Percentiles rank a stretch among this genome's conserved stretches.
These are phyloP conservation scores for Furculomyces boomerangus DNA, from an alignment of 371 early-diverging fungal genomes.

Conservation along the genomic window DNA sequence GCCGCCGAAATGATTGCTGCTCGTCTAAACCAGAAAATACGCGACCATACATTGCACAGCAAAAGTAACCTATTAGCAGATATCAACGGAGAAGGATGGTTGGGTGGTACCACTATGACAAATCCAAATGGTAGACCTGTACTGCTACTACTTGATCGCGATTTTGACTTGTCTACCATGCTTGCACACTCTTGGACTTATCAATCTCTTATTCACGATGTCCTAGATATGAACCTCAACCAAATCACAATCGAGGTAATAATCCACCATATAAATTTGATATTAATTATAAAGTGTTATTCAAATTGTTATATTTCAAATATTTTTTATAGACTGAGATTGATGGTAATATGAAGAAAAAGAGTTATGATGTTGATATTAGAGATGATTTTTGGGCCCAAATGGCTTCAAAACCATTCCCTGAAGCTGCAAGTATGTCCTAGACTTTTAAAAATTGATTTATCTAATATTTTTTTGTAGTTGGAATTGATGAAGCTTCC, in stretches of 20 bases:
- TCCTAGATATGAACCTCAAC: constrained; percentile 83
- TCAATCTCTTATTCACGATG: constrained; percentile 90
- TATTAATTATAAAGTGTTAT: constrained; percentile 1
- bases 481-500: constrained; percentile 73
- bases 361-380: constrained; percentile 77
- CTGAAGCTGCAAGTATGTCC: constrained; percentile 69
- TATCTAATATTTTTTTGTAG: constrained; percentile 6
- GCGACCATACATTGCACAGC: constrained; percentile 76
- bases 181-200: constrained; percentile 97
- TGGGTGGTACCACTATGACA: neutral
- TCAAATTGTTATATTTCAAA: neutral
- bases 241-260: constrained; percentile 32
- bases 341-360: constrained; percentile 38
- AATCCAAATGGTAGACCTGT: constrained; percentile 31
- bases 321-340: constrained; percentile 35
- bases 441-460: neutral
- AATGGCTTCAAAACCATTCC: constrained; percentile 89
- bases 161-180: constrained; percentile 88
- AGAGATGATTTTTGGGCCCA: constrained; percentile 88
- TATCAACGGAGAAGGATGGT: constrained; percentile 7
- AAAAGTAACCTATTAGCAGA: constrained; percentile 64
- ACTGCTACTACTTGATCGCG: constrained; percentile 84
- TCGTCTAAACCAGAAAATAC: constrained; percentile 69
- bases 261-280: neutral
- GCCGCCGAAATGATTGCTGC: constrained; percentile 86